phyloP scores from a whole-genome alignment of 768 basidiomycete genomes.

The Russula earlei region DNA sequence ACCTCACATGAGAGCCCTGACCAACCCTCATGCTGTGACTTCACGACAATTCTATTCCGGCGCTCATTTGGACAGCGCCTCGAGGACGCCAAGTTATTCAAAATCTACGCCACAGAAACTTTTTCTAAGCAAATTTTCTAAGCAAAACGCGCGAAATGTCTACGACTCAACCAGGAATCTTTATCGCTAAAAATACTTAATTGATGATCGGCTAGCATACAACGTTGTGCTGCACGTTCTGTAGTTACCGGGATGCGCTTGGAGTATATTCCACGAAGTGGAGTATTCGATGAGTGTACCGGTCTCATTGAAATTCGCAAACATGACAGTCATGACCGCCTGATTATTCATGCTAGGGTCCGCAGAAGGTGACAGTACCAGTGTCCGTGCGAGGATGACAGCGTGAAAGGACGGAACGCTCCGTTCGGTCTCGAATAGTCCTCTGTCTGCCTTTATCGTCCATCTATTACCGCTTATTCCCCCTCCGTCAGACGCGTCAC shows the following conservation, averaged over 20 bases:
- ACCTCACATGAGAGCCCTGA: not conserved
- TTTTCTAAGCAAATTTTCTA: not conserved
- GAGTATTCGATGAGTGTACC: not conserved
- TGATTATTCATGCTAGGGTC: not conserved
- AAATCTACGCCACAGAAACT: conserved; percentile 7
- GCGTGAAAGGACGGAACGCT: not conserved
- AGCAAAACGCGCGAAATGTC: too few species aligned
- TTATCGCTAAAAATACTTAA: not conserved
- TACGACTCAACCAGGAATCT: conserved; percentile 1
- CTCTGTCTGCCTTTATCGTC: conserved; percentile 2
- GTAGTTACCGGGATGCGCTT: conserved; percentile 2
- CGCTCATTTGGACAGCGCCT: conserved; percentile 3
- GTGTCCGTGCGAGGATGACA: not conserved
- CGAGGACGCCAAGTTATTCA: conserved; percentile 1
- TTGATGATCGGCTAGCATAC: conserved; percentile 15
- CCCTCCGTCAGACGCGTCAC: not conserved
- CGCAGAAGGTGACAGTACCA: conserved; percentile 8
- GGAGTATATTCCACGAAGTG: not conserved
- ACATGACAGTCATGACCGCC: not conserved
- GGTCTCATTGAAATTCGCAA: not conserved
- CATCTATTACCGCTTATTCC: conserved; percentile 12
- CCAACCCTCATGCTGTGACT: not conserved
- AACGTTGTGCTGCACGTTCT: conserved; percentile 9
- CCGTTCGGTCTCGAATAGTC: not conserved
- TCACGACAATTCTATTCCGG: not conserved